These are phyloP conservation scores for Penicillium brevicompactum DNA, from an alignment of 2,329 filamentous ascomycete species.

Conservation along the genomic window DNA sequence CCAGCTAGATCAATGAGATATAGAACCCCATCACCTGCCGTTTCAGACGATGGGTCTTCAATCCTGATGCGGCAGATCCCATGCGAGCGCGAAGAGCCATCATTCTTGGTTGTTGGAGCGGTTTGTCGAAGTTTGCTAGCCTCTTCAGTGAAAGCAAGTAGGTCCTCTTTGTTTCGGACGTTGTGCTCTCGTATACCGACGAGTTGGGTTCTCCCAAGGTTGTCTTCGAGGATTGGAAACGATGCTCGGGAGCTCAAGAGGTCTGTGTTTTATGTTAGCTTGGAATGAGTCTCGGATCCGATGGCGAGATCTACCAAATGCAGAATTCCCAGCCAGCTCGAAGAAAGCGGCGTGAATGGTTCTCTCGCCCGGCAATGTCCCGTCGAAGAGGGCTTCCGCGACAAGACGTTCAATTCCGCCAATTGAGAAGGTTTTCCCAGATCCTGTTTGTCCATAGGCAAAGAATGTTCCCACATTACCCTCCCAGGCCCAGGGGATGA, in stretches of 20 bases:
- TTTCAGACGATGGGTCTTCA: conserved; percentile 43
- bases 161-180: conserved; percentile 75
- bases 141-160: conserved; percentile 77
- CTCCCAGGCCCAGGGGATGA: conserved; percentile 50
- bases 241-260: not conserved
- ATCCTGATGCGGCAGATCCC: conserved; percentile 65
- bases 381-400: conserved; percentile 58
- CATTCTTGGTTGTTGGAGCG: conserved; percentile 94
- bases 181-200: conserved; percentile 91
- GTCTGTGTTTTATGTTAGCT: not conserved
- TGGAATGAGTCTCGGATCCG: not conserved
- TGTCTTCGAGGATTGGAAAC: conserved; percentile 63
- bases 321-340: conserved; percentile 90
- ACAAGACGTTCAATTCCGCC: conserved; percentile 72
- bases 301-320: conserved; percentile 57
- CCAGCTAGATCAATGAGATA: conserved; percentile 91
- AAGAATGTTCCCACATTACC: conserved; percentile 75
- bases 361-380: conserved; percentile 5
- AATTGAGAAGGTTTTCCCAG: conserved; percentile 96
- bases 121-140: conserved; percentile 88
- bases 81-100: conserved; percentile 87
- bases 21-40: conserved; percentile 58
- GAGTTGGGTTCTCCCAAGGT: conserved; percentile 65
- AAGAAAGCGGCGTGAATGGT: conserved; percentile 92
- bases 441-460: conserved; percentile 94